A percentile compares a stretch with the other conserved stretches of the same genome.
phyloP scores from a whole-genome alignment of 2,329 filamentous ascomycete species.

The Didymellaceae sp. region DNA sequence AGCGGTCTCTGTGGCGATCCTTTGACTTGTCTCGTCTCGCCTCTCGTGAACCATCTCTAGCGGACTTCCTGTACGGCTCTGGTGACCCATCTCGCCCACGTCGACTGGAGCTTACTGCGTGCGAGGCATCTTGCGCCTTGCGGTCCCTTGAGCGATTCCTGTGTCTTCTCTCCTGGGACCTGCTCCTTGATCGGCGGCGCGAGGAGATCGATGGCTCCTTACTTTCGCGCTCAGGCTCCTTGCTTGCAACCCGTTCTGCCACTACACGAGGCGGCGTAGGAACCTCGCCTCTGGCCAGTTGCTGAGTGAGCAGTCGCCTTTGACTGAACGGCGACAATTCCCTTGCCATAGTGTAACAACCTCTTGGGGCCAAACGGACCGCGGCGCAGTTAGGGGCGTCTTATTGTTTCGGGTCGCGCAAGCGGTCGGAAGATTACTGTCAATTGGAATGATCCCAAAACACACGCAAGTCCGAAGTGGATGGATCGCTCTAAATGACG shows the following conservation, averaged over 20 bases:
- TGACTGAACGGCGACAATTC: constrained; percentile 44
- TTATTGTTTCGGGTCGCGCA: constrained; percentile 8
- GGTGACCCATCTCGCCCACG: constrained; percentile 30
- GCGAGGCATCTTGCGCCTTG: constrained; percentile 21
- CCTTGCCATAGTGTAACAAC: constrained; percentile 28
- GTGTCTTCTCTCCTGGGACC: constrained; percentile 19
- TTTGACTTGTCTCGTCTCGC: constrained; percentile 20
- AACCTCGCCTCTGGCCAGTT: constrained; percentile 27
- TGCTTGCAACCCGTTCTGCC: constrained; percentile 17
- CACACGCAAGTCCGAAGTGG: neutral
- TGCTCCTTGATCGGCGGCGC: constrained; percentile 25
- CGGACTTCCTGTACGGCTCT: constrained; percentile 39
- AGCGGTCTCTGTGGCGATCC: constrained; percentile 21
- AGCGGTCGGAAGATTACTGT: neutral
- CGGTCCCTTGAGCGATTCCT: constrained; percentile 21
- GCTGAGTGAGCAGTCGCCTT: constrained; percentile 37
- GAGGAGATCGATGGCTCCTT: constrained; percentile 20
- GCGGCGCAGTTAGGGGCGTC: constrained; percentile 2
- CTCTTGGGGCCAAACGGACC: neutral
- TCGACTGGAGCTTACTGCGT: constrained; percentile 15
- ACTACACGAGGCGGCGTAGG: constrained; percentile 25
- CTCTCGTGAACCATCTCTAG: constrained; percentile 24
- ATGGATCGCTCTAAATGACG: constrained; percentile 3
- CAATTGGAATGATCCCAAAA: neutral
- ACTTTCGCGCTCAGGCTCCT: constrained; percentile 17